Conservation (phyloP, 805 yeast genomes). For the Candida tibetensis region DNA sequence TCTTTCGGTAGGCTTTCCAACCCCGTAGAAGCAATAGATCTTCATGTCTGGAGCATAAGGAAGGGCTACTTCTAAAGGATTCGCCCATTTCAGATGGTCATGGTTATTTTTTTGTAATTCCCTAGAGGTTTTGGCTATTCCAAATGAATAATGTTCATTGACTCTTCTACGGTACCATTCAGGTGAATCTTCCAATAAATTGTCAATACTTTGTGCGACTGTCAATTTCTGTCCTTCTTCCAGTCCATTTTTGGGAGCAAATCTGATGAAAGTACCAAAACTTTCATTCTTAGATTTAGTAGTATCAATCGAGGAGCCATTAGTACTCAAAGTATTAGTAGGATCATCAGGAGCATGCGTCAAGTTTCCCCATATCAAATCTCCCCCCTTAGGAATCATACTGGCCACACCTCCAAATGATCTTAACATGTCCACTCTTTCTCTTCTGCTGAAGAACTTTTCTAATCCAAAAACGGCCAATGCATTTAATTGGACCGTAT, state of each 20-base stretch:
- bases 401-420: conserved; percentile 93
- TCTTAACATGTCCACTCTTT: conserved; percentile 79
- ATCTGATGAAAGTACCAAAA: conserved; percentile 13
- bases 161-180: conserved; percentile 71
- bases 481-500: conserved; percentile 90
- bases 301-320: conserved; percentile 15
- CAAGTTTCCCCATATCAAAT: conserved; percentile 79
- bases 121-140: conserved; percentile 57
- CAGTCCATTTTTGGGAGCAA: conserved; percentile 6
- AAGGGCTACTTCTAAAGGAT: conserved; percentile 87
- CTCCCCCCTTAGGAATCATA: conserved; percentile 97
- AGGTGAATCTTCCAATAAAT: conserved; percentile 63
- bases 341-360: conserved; percentile 72
- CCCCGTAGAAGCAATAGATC: conserved; percentile 87
- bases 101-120: conserved; percentile 66
- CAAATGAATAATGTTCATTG: conserved; percentile 71
- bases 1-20: conserved; percentile 95
- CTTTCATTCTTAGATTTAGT: conserved; percentile 16
- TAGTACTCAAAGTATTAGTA: conserved; percentile 23
- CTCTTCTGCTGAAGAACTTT: conserved; percentile 85
- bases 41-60: conserved; percentile 94
- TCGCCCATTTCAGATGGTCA: conserved; percentile 84
- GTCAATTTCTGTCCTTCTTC: conserved; percentile 52
- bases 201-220: conserved; percentile 64
- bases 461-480: conserved; percentile 93